Base-by-base conservation (phyloP, 2,329 filamentous ascomycete genomes). In the Blastomyces parvus region DNA sequence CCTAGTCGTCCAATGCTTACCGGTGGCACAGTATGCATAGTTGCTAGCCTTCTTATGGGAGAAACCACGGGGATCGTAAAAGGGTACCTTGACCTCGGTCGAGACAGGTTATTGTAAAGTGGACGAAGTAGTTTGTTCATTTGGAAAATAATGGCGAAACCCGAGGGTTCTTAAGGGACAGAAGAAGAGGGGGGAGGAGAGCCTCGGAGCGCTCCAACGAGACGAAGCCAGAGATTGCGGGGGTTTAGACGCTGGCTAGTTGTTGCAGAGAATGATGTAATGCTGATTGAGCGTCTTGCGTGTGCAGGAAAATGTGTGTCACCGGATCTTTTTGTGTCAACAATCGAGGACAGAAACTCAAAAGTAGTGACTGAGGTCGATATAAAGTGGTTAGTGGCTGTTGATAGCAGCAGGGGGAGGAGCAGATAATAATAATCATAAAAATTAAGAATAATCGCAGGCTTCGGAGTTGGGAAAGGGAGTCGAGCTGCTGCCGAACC, bases 21-120 rank as follows among this genome's bases (percentile, higher is more conserved):
- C 64, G 71, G 69, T 66, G 77, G 77, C 22, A 76, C 71, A 60
- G 68, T 75, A 67, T 78, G 72, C 74, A 78, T 77, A 33, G 73
- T 74, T 72, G 77, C 78, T 63, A 76, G 69, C 68, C 76, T 70
- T 67, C 72, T 72, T n/a, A 71, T 66, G 64, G 70, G 69, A 57
- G 71, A 68, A 9, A 69, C 64, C 6, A 70, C 64, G 59, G 74
- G 75, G 62, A 76, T 69, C 14, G 70, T 63, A 63, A 72, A 76
- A 50, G 73, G 73, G 65, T 75, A 77, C 66, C 72, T 70, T 44
- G 70, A 66, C 55, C 69, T 69, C 52, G 74, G 68, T 66, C 73
- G 71, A 58, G 74, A 66, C 22, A 78, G 68, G 65, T 76, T 75
- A 46, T 71, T 72, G 30, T 73, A 68, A 27, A 76, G 67, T 44